Evolutionary conservation across 2,329 filamentous ascomycete genomes (phyloP).

Genomic region (Phialemonium atrogriseum): DNA sequence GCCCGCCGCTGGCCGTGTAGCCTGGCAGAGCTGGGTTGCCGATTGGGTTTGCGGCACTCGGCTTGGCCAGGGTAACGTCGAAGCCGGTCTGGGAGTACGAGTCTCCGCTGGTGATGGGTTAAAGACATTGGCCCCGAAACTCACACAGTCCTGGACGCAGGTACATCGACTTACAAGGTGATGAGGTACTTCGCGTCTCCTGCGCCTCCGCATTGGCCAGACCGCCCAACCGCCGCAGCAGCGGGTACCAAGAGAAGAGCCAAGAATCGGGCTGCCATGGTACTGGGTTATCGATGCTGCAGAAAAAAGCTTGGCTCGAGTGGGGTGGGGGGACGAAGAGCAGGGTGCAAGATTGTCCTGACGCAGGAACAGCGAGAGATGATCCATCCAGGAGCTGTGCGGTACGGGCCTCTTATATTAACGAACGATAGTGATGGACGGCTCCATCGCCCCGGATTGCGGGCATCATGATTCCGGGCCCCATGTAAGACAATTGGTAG

Average conservation of each 20-base stretch:
- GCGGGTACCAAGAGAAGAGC: conserved; percentile 7
- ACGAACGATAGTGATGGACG: no score
- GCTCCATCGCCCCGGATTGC: conserved; percentile 1
- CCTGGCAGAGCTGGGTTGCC: conserved; percentile 50
- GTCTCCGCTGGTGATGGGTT: conserved; percentile 34
- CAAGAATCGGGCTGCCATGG: conserved; percentile 5
- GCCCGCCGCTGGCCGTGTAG: conserved; percentile 35
- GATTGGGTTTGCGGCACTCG: conserved; percentile 45
- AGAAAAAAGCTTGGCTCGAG: background rate
- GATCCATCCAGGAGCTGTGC: no score
- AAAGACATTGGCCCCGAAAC: no score
- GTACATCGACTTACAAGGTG: conserved; percentile 24
- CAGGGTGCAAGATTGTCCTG: no score
- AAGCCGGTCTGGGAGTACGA: conserved; percentile 54
- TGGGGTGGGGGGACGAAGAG: no score
- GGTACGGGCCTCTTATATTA: conserved; percentile 1
- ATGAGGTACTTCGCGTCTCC: conserved; percentile 25
- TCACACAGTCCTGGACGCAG: no score
- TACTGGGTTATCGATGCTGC: conserved; percentile 1
- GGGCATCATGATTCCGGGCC: background rate
- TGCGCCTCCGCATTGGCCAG: conserved; percentile 12
- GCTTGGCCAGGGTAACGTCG: conserved; percentile 37
- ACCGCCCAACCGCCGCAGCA: conserved; percentile 6
- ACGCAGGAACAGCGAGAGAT: no score
- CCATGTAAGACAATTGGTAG: conserved; percentile 16